Base-by-base conservation (phyloP, 805 yeast species). In the Myxozyma neotropica region DNA sequence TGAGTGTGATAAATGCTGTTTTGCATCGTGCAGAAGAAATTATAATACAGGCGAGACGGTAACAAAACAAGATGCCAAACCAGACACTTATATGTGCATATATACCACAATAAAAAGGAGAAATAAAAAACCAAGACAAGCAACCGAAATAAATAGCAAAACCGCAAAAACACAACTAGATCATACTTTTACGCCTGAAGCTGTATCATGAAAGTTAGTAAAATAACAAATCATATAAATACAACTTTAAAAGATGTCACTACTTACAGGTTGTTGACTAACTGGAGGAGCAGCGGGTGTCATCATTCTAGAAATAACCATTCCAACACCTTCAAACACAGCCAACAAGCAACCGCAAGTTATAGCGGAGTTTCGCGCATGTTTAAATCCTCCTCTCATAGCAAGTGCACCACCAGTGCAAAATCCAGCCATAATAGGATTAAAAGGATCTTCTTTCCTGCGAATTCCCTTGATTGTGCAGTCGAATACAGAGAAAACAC, bases 321-420 rank as follows among this genome's bases (percentile, higher is more conserved):
- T 83, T 72, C 98, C 98, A 53, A 90, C 97, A 81, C 99, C 99
- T 79, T 94, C 99, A 70, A 94, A 88, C 53, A 90, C 94, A 72
- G 97, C 99, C 72, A 94, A 81, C 68, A 94, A 83, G 81, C 96
- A 89, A 36, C 96, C 98, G 85, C 99, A 94, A 31, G 96, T 88
- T 69, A 94, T 91, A 69, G 98, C 98, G 62, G 96, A 88, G 76
- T 91, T 93, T 78, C 97, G 83, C 53, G 96, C 88, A 75, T 93
- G 97, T 78, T 84, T 89, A 92, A 96, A 90, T 55, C 99, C 99
- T 72, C 99, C 99, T 85, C 99, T 90, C 68, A 94, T 84, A 63
- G 98, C 99, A 69, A 94, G 80, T 23, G 98, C 86, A 70, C 99
- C 99, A 81, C 99, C 99, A 46, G 96, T 92, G 80, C 89, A 89